A percentile compares a stretch with the other conserved stretches of the same genome.
phyloP scores from a whole-genome alignment of 2,329 filamentous ascomycete genomes.

The Paracamarosporium sp. region DNA sequence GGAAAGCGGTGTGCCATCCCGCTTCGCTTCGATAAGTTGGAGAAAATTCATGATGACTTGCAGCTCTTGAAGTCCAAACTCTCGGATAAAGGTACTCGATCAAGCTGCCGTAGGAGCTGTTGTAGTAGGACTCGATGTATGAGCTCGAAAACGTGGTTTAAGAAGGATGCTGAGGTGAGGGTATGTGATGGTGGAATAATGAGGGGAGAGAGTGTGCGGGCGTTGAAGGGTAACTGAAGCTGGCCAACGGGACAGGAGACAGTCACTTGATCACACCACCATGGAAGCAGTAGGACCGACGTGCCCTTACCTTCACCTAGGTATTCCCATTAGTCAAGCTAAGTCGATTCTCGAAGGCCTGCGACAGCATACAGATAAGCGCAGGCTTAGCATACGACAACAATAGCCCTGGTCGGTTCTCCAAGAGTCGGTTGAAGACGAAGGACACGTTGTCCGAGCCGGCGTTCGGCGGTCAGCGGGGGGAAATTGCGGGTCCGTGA shows the following conservation, averaged over 20 bases:
- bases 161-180: no score
- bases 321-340: no score
- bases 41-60: neutral
- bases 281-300: neutral
- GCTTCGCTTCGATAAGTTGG: neutral
- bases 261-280: neutral
- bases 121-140: neutral
- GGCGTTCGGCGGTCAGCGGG: neutral
- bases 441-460: neutral
- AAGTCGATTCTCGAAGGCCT: no score
- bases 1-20: neutral
- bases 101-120: no score
- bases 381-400: no score
- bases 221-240: neutral
- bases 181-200: neutral
- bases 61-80: no score
- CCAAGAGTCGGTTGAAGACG: neutral
- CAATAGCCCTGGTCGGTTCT: no score
- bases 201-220: neutral
- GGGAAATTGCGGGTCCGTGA: neutral
- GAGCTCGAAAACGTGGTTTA: neutral
- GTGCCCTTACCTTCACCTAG: neutral
- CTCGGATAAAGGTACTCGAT: no score
- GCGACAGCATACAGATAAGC: neutral
- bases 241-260: neutral